Conservation (phyloP, 2,329 filamentous ascomycete species). For the Neopestalotiopsis rosae region DNA sequence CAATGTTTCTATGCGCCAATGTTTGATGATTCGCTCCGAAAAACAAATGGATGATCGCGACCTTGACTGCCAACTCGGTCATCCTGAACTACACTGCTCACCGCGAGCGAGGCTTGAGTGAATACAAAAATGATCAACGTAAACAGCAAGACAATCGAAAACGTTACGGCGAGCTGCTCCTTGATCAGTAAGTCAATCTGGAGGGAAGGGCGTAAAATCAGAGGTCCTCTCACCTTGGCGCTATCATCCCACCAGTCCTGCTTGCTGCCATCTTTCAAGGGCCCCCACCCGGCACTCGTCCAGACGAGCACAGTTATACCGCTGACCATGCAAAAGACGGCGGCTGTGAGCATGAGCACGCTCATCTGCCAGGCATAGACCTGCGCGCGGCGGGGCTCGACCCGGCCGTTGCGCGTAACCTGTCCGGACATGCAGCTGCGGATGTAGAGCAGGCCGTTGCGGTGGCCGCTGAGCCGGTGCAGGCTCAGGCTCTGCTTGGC, state of each 20-base stretch:
- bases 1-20: too few relatives aligned
- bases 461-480: conserved; percentile 46
- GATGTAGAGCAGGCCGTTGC: conserved; percentile 41
- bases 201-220: too few relatives aligned
- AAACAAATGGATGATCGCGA: background rate
- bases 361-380: conserved; percentile 31
- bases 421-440: conserved; percentile 26
- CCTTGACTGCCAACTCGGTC: background rate
- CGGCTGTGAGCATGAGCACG: conserved; percentile 24
- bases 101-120: conserved; percentile 11
- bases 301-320: conserved; percentile 29
- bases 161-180: conserved; percentile 16
- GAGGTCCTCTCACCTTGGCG: conserved; percentile 19
- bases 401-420: conserved; percentile 10
- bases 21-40: background rate
- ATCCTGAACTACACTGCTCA: background rate
- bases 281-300: conserved; percentile 25
- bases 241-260: conserved; percentile 27
- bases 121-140: conserved; percentile 7
- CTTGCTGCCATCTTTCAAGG: conserved; percentile 19
- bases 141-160: conserved; percentile 4
- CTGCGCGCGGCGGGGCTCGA: conserved; percentile 22
- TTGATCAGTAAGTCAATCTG: too few relatives aligned
- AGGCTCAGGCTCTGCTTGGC: conserved; percentile 47
- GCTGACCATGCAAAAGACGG: conserved; percentile 27